Percentiles rank a stretch among this genome's conserved stretches.
These are phyloP conservation scores for Solanum peruvianum DNA, from an alignment of 257 asterid species.

Conservation along the genomic window DNA sequence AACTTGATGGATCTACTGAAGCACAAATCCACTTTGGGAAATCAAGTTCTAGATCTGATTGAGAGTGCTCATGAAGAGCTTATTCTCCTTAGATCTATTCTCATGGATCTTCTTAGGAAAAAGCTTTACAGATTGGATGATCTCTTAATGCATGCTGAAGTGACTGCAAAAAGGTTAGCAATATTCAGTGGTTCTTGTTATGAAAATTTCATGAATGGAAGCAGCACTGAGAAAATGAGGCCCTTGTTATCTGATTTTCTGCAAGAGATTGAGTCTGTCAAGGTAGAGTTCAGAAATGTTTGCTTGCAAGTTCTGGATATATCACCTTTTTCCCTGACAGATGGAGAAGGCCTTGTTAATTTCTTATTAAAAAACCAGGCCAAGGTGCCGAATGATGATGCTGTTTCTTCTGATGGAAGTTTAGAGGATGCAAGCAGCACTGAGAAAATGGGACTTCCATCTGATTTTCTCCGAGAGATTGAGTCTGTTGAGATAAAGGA, in stretches of 20 bases:
- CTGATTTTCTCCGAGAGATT: not conserved
- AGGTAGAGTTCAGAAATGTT: not conserved
- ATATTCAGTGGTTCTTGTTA: not conserved
- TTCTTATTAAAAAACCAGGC: not conserved
- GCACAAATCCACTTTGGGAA: not conserved
- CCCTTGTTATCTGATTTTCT: not conserved
- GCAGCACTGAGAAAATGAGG: not conserved
- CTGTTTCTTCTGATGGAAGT: not conserved
- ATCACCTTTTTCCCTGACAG: not conserved
- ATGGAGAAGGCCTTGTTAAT: not conserved
- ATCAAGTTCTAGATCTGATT: not conserved
- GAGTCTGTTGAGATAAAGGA: not conserved
- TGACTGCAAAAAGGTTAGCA: not conserved
- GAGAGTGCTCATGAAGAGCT: not conserved
- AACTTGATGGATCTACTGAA: not conserved
- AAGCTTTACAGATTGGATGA: not conserved
- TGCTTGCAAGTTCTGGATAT: not conserved
- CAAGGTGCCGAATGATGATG: not conserved
- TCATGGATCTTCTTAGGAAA: not conserved
- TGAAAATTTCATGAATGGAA: not conserved
- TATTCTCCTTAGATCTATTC: not conserved
- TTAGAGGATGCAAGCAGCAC: not conserved
- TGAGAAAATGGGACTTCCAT: not conserved
- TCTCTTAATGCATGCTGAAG: not conserved
- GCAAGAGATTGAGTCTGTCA: not conserved